These are phyloP conservation scores for Jatropha podagrica DNA, from an alignment of 441 rosid species.

Conservation along the genomic window DNA sequence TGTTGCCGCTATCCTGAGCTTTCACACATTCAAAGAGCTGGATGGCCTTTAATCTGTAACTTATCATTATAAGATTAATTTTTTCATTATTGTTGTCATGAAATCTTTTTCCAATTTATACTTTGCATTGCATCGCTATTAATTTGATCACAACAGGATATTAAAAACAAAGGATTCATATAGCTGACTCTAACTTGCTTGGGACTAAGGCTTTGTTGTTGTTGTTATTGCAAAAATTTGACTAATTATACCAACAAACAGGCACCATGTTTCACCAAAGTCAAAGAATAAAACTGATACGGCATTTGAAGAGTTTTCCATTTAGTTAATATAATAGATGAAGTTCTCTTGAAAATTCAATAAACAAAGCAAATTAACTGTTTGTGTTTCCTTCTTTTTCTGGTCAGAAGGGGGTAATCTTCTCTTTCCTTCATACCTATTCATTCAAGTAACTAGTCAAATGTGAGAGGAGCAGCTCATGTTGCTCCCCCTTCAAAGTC, in stretches of 20 bases:
- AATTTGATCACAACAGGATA: no score
- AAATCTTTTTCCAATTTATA: no score
- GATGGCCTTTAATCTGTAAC: background rate
- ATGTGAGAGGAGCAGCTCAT: background rate
- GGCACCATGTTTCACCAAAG: background rate
- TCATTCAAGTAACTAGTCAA: background rate
- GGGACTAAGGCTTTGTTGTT: no score
- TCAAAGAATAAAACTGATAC: background rate
- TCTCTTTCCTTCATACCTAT: background rate
- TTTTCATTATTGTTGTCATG: background rate
- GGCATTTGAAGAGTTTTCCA: background rate
- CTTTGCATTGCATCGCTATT: no score
- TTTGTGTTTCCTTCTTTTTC: background rate
- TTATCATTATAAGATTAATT: background rate
- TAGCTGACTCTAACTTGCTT: no score
- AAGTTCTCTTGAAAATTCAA: slow-evolving; percentile 2
- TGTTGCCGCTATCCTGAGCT: background rate
- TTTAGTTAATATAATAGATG: background rate
- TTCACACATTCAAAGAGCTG: background rate
- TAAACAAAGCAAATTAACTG: background rate
- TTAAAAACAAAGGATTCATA: no score
- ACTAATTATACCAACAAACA: background rate
- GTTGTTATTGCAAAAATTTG: background rate
- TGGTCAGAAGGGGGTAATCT: background rate
- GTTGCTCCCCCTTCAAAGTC: background rate